Percentiles rank a stretch among this genome's conserved stretches.
phyloP scores from a whole-genome alignment of 106 monocot genomes.

The Chionographis japonica region DNA sequence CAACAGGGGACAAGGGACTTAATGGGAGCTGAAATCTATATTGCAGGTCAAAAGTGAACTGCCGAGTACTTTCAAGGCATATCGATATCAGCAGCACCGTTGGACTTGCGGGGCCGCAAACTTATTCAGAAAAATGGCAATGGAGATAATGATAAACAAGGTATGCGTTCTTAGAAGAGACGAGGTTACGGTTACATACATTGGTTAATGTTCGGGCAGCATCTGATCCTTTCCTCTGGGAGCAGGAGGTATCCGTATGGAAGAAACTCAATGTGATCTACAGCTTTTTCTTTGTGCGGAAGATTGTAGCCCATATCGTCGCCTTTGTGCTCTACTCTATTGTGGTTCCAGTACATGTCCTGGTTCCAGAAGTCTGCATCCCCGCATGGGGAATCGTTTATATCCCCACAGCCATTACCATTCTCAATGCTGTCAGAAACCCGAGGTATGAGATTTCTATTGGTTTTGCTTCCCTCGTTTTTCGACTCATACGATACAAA shows the following conservation, averaged over 20 bases:
- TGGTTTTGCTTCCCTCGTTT: background rate
- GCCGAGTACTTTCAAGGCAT: constrained; percentile 49
- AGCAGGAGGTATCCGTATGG: constrained; percentile 18
- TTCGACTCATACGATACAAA: too few relatives aligned
- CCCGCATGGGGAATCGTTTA: constrained; percentile 28
- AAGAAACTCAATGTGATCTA: constrained; percentile 29
- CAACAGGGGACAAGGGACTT: too few relatives aligned
- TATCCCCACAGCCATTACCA: constrained; percentile 27
- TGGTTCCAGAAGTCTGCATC: constrained; percentile 31
- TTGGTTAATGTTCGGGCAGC: constrained; percentile 4
- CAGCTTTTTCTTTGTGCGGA: constrained; percentile 31
- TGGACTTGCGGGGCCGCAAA: constrained; percentile 57
- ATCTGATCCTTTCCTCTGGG: background rate
- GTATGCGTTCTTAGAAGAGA: constrained; percentile 27
- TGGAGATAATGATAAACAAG: constrained; percentile 29
- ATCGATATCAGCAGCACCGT: constrained; percentile 44
- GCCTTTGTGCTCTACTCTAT: constrained; percentile 31
- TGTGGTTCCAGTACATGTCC: constrained; percentile 23
- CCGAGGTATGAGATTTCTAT: constrained; percentile 25
- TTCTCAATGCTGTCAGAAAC: constrained; percentile 27
- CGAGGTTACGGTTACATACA: constrained; percentile 18
- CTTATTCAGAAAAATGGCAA: constrained; percentile 39
- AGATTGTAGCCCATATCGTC: constrained; percentile 24
- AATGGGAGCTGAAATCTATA: too few relatives aligned
- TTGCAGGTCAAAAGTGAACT: constrained; percentile 53